These are phyloP conservation scores for Thermochaetoides dissita DNA, from an alignment of 2,329 filamentous ascomycete genomes.

Conservation along the genomic window DNA sequence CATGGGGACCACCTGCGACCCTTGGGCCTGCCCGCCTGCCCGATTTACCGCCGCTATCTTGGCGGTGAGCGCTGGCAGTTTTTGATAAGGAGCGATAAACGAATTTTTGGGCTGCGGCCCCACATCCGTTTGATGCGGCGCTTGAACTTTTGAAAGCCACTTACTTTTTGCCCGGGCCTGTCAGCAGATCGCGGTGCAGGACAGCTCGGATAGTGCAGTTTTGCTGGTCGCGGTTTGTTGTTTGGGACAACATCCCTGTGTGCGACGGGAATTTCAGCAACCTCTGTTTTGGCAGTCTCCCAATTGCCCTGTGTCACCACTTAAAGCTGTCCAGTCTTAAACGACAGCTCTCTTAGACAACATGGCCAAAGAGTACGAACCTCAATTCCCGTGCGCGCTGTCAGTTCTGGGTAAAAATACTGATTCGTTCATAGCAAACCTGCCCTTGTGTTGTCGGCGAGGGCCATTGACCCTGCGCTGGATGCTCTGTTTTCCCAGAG, in stretches of 20 bases:
- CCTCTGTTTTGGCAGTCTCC: no score
- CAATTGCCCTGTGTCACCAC: no score
- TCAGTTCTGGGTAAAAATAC: no score
- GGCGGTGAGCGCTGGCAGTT: conserved; percentile 13
- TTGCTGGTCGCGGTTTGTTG: no score
- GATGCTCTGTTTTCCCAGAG: conserved; percentile 59
- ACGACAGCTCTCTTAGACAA: no score
- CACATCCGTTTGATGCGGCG: conserved; percentile 1
- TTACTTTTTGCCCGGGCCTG: no score
- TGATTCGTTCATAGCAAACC: conserved; percentile 20
- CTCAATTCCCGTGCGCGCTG: not conserved
- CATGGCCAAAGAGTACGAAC: conserved; percentile 21
- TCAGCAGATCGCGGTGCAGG: no score
- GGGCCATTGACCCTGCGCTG: conserved; percentile 53
- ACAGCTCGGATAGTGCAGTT: no score
- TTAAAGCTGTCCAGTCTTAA: no score
- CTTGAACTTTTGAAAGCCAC: no score
- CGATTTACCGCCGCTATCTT: conserved; percentile 5
- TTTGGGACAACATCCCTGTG: no score
- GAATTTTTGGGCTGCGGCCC: conserved; percentile 13
- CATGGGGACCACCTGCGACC: conserved; percentile 2
- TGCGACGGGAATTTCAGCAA: no score
- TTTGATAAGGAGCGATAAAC: conserved; percentile 15
- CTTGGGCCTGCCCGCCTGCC: conserved; percentile 14
- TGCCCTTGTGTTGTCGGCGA: conserved; percentile 30